These are phyloP conservation scores for Aegle marmelos DNA, from an alignment of 345 rosid genomes.

Conservation along the genomic window DNA sequence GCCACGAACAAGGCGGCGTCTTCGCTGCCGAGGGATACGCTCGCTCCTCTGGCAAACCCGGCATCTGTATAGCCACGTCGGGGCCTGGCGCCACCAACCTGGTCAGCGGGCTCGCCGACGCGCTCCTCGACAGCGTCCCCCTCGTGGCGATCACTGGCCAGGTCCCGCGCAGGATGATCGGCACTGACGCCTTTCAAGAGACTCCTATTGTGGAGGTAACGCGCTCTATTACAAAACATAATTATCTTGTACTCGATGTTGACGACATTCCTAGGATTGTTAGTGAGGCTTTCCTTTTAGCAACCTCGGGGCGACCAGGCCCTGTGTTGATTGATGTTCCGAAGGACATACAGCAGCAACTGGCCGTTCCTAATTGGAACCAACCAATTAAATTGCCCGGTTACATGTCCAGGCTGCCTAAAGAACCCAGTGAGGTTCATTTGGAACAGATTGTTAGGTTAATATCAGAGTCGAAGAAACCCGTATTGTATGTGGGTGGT, in stretches of 20 bases:
- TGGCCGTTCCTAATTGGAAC: conserved; percentile 79
- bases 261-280: conserved; percentile 89
- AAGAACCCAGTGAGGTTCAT: conserved; percentile 45
- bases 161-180: conserved; percentile 93
- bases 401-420: conserved; percentile 77
- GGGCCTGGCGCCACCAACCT: conserved; percentile 94
- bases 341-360: conserved; percentile 91
- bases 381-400: conserved; percentile 59
- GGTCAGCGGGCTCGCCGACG: conserved; percentile 88
- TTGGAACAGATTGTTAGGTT: conserved; percentile 84
- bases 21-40: conserved; percentile 97
- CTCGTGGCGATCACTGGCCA: conserved; percentile 87
- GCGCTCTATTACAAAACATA: conserved; percentile 86
- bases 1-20: conserved; percentile 96
- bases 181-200: conserved; percentile 92
- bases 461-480: conserved; percentile 73
- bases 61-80: conserved; percentile 93
- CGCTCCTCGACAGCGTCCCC: conserved; percentile 89
- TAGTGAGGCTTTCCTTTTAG: conserved; percentile 77
- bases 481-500: conserved; percentile 95
- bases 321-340: conserved; percentile 90
- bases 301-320: conserved; percentile 90
- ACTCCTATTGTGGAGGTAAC: conserved; percentile 94
- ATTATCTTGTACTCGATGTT: conserved; percentile 78
- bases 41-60: conserved; percentile 77